These are phyloP conservation scores for Rhizophagus clarus DNA, from an alignment of 192 early-diverging fungal genomes.

Conservation along the genomic window DNA sequence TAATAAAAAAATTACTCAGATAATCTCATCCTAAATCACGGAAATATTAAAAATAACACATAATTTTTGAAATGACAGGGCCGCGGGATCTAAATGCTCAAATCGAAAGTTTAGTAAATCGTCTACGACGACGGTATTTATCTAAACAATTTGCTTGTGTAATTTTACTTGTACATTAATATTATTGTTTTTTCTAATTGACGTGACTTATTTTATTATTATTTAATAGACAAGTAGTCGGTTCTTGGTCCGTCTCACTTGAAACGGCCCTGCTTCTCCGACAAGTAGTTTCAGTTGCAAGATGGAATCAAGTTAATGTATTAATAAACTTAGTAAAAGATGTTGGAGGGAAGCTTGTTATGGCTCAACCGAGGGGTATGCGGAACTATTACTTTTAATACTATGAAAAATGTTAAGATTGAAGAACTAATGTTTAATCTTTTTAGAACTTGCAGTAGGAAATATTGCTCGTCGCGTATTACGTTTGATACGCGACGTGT, in stretches of 20 bases:
- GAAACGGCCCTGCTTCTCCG: conserved; percentile 77
- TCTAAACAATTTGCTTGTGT: too few species aligned
- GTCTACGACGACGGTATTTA: conserved; percentile 47
- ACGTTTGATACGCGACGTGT: conserved; percentile 74
- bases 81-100: conserved; percentile 41
- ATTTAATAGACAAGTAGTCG: conserved; percentile 60
- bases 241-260: conserved; percentile 66
- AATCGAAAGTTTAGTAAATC: conserved; percentile 44
- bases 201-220: neutral
- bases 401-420: neutral
- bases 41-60: too few species aligned
- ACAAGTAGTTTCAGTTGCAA: conserved; percentile 73
- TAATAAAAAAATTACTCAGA: too few species aligned
- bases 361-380: conserved; percentile 76
- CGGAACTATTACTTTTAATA: neutral
- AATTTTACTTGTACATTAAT: neutral
- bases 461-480: conserved; percentile 87
- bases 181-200: neutral
- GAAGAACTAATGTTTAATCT: neutral
- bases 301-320: conserved; percentile 66
- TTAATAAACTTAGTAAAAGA: conserved; percentile 67
- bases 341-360: conserved; percentile 66
- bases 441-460: conserved; percentile 76
- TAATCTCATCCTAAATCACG: too few species aligned
- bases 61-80: conserved; percentile 29